These are phyloP conservation scores for Pichia ethanolica DNA, from an alignment of 805 yeast species.

Conservation along the genomic window DNA sequence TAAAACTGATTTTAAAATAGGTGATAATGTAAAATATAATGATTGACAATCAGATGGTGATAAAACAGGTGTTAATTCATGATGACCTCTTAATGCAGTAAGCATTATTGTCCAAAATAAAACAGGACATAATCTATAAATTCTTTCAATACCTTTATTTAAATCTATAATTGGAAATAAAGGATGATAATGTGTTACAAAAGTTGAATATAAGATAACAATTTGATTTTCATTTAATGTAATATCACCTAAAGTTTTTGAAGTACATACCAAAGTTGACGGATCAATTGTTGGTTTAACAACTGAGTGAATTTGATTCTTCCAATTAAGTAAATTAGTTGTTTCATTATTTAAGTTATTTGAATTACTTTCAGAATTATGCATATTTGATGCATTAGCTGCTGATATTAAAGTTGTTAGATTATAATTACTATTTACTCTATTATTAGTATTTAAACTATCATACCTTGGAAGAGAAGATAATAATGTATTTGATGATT, in stretches of 20 bases:
- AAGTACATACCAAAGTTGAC: slow-evolving; percentile 43
- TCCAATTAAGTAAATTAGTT: slow-evolving; percentile 11
- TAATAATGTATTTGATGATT: background rate
- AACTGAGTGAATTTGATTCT: slow-evolving; percentile 16
- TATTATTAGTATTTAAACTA: background rate
- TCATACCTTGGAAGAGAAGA: background rate
- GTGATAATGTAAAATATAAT: slow-evolving; percentile 57
- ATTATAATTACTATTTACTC: background rate
- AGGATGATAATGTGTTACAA: slow-evolving; percentile 71
- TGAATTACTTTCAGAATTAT: background rate
- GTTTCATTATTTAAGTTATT: background rate
- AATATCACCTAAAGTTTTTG: slow-evolving; percentile 67
- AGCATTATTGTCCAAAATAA: slow-evolving; percentile 91
- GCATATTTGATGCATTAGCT: slow-evolving; percentile 1
- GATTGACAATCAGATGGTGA: slow-evolving; percentile 23
- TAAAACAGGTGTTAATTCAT: slow-evolving; percentile 21
- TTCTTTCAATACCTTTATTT: slow-evolving; percentile 68
- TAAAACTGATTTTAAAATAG: slow-evolving; percentile 63
- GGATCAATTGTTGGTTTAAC: slow-evolving; percentile 10
- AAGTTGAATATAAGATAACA: slow-evolving; percentile 56
- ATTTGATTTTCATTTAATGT: slow-evolving; percentile 56
- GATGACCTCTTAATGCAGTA: slow-evolving; percentile 66
- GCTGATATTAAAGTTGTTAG: slow-evolving; percentile 6
- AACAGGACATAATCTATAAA: slow-evolving; percentile 76
- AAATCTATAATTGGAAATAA: slow-evolving; percentile 85